A percentile compares a stretch with the other conserved stretches of the same genome.
Evolutionary conservation across 2,329 filamentous ascomycete species (phyloP).

Genomic region (Fusarium equiseti): DNA sequence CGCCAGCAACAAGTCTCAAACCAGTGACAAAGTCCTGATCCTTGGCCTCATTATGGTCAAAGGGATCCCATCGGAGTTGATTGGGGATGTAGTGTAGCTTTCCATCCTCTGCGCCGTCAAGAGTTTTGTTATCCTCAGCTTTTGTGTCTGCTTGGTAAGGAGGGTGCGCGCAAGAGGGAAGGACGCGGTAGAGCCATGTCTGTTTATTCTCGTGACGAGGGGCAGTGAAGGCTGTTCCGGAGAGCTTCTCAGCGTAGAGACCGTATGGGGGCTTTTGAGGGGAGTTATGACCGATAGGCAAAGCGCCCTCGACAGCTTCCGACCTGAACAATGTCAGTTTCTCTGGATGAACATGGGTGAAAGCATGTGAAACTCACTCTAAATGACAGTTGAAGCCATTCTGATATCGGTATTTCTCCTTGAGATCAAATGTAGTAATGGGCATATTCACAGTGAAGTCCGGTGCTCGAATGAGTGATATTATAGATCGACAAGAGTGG

Average conservation of each 20-base stretch:
- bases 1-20: conserved; percentile 79
- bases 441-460: conserved; percentile 57
- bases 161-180: conserved; percentile 72
- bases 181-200: conserved; percentile 78
- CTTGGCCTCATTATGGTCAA: conserved; percentile 74
- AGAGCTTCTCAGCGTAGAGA: conserved; percentile 85
- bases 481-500: neutral
- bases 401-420: conserved; percentile 77
- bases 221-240: conserved; percentile 78
- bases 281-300: conserved; percentile 82
- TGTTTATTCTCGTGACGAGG: conserved; percentile 77
- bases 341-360: too few relatives aligned
- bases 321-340: conserved; percentile 62
- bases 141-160: conserved; percentile 63
- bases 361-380: conserved; percentile 66
- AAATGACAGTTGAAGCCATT: conserved; percentile 83
- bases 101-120: conserved; percentile 39
- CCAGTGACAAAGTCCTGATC: conserved; percentile 65
- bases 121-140: conserved; percentile 45
- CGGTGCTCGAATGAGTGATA: conserved; percentile 2
- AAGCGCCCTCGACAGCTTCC: conserved; percentile 79
- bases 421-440: conserved; percentile 60
- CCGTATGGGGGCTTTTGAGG: conserved; percentile 84
- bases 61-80: conserved; percentile 85
- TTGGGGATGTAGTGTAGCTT: conserved; percentile 68